Evolutionary conservation across 163 green algal genomes (phyloP).

Genomic region (Scenedesmus sp.): DNA sequence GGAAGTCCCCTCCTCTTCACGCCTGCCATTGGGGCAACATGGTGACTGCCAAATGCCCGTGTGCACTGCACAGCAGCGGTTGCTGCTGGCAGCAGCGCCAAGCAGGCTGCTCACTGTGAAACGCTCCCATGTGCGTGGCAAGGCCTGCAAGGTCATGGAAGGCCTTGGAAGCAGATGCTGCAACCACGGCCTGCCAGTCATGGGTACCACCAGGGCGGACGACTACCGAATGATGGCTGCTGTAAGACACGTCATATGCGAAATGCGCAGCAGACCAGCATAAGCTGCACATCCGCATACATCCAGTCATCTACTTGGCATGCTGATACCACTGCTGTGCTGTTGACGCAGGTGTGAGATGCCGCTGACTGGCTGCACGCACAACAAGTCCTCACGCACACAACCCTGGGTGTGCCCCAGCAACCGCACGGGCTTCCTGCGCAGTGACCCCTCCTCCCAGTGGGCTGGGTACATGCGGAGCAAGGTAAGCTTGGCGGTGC

Average conservation of each 20-base stretch:
- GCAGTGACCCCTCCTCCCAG: neutral
- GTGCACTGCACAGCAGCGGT: too few species aligned
- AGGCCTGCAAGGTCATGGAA: neutral
- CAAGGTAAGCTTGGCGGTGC: neutral
- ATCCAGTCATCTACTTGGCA: neutral
- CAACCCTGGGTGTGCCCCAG: constrained; percentile 15
- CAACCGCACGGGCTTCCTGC: neutral
- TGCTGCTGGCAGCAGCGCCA: neutral
- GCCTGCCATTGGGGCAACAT: too few species aligned
- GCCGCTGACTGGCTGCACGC: neutral
- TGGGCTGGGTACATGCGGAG: neutral
- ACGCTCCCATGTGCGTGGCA: neutral
- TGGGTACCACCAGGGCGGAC: neutral
- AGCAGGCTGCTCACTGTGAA: neutral
- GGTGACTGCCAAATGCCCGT: too few species aligned
- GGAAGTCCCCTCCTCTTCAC: too few species aligned
- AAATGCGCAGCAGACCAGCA: neutral
- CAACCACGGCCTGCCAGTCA: neutral
- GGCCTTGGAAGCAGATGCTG: neutral
- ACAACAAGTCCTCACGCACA: neutral
- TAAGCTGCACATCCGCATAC: neutral
- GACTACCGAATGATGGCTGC: too few species aligned
- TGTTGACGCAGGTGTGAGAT: constrained; percentile 27
- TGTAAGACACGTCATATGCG: too few species aligned
- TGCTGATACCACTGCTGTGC: neutral